These are phyloP conservation scores for Platismatia glauca DNA, from an alignment of 495 filamentous ascomycete species.

Conservation along the genomic window DNA sequence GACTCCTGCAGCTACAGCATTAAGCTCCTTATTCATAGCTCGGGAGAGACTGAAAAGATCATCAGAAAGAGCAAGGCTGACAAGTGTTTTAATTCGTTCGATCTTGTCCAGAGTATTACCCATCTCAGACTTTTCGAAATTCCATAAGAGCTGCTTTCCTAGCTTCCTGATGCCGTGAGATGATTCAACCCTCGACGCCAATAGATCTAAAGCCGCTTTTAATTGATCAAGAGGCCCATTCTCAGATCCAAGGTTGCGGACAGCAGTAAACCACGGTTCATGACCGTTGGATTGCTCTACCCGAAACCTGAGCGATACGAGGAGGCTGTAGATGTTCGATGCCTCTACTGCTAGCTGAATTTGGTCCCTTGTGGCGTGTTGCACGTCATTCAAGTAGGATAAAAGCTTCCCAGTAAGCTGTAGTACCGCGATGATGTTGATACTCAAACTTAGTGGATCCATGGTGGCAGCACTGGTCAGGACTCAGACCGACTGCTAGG, in stretches of 20 bases:
- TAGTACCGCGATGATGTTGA: constrained; percentile 29
- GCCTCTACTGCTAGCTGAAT: neutral
- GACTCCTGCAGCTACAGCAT: neutral
- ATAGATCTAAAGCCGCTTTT: neutral
- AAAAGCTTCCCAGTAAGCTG: constrained; percentile 24
- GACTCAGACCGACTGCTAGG: neutral
- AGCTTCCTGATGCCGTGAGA: neutral
- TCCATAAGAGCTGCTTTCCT: neutral
- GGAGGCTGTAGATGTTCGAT: neutral
- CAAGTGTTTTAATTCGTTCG: constrained; percentile 4
- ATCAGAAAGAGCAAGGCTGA: neutral
- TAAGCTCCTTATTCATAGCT: neutral
- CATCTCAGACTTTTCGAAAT: neutral
- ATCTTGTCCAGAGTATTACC: neutral
- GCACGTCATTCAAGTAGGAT: neutral
- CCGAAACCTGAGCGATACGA: neutral
- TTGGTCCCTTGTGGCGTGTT: neutral
- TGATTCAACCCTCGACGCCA: neutral
- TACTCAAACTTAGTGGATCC: constrained; percentile 16
- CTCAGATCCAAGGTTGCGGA: neutral
- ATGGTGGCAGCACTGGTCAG: neutral
- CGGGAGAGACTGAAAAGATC: constrained; percentile 5
- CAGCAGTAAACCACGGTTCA: neutral
- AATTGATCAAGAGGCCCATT: constrained; percentile 4
- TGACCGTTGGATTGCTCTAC: neutral